Conservation (phyloP, 495 filamentous ascomycete species). For the Penicillium riverlandense region DNA sequence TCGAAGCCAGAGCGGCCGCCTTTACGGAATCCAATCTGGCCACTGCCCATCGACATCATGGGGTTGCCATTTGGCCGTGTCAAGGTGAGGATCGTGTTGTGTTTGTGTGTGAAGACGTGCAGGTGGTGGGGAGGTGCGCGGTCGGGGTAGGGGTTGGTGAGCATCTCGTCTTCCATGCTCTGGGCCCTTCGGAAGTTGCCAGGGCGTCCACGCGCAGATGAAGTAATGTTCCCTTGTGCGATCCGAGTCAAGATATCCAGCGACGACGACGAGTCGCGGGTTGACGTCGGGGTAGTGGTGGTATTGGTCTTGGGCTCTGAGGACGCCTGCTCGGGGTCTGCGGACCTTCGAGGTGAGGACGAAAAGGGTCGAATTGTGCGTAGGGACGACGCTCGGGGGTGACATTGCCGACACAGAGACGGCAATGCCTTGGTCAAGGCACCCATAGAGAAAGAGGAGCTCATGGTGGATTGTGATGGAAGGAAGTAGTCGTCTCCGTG, state of each 20-base stretch:
- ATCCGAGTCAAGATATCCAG: too few species aligned
- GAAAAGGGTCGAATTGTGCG: conserved; percentile 21
- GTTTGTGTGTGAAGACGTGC: conserved; percentile 77
- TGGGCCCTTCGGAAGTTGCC: conserved; percentile 29
- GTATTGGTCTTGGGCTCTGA: too few species aligned
- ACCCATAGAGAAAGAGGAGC: conserved; percentile 31
- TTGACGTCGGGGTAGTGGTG: too few species aligned
- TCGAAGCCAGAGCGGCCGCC: conserved; percentile 72
- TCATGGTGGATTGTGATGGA: conserved; percentile 12
- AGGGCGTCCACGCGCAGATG: conserved; percentile 6
- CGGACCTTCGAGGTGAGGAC: conserved; percentile 11
- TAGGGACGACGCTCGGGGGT: conserved; percentile 9
- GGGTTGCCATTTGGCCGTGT: conserved; percentile 71
- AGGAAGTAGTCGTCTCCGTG: neutral
- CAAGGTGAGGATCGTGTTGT: conserved; percentile 90
- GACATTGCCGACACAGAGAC: conserved; percentile 25
- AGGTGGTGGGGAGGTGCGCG: conserved; percentile 62
- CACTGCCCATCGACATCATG: conserved; percentile 66
- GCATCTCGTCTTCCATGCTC: conserved; percentile 31
- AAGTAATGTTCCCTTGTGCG: too few species aligned
- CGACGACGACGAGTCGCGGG: conserved; percentile 1
- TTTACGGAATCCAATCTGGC: conserved; percentile 84
- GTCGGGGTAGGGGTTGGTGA: conserved; percentile 31
- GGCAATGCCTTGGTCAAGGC: conserved; percentile 28
- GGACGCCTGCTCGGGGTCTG: too few species aligned